Base-by-base conservation (phyloP, 129 eudicot species). In the Flaveria sonorensis region DNA sequence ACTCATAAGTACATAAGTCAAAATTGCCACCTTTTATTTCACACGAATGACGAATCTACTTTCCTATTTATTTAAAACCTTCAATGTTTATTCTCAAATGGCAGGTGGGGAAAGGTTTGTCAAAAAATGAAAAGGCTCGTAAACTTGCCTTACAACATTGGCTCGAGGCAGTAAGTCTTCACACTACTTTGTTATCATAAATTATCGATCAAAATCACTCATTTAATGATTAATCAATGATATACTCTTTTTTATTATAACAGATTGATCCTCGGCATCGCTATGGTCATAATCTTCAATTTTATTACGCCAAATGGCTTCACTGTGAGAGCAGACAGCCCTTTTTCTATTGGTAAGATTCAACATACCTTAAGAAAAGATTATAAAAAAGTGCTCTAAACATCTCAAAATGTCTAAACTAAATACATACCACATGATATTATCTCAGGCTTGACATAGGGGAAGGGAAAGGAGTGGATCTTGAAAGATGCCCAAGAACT, bases 191-290 rank as follows among this genome's bases (percentile, higher is more conserved):
- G 19, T 32, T 59, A 2, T 47, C 11, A 62, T 62, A 75, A 9
- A 11, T 9, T 30, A 14, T n/a, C 8, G 4, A 18, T 57, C 43
- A 6, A 42, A 56, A 14, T 68, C 62, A 10, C 51, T 18, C 28
- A 40, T 39, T 66, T 50, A 48, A 48, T 9, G 57, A 11, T 23
- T n/a, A n/a, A 21, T 51, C 39, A 23, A 15, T 50, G 43, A 70
- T 36, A 70, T 83, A 4, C 65, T 30, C 70, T 15, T 15, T 62
- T 52, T 32, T 16, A n/a, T 69, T 36, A 19, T 30, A 79, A 65
- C 79, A 90, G 98, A 93, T 93, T 80, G 98, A 93, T 81, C 98
- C 95, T 64, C 87, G 98, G 30, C 98, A 93, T 71, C 95, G 98
- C n/a, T 93, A 93, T 79, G 98, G 97, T 60, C 98, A 93, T 69